Evolutionary conservation across 352 stramenopile species (phyloP).

Genomic region (Phytophthora hibernalis): DNA sequence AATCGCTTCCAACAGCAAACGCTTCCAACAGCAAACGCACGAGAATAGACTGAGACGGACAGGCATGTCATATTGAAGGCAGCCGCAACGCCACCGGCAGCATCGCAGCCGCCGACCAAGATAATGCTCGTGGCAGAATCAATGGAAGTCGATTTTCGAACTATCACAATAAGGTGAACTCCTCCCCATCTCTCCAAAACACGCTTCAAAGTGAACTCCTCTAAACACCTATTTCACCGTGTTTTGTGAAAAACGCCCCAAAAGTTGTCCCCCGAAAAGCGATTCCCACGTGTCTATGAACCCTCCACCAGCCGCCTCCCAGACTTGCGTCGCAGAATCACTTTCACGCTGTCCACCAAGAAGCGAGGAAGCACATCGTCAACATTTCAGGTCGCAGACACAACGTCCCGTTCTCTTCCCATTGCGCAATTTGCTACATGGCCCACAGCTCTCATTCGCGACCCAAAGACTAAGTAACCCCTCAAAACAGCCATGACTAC

Average conservation of each 20-base stretch:
- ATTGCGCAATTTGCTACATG: conserved; percentile 30
- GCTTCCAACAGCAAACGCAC: neutral
- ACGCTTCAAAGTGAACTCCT: too few species aligned
- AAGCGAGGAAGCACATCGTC: conserved; percentile 3
- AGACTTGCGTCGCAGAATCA: conserved; percentile 29
- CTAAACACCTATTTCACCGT: neutral
- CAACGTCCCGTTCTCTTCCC: neutral
- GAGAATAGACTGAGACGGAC: conserved; percentile 7
- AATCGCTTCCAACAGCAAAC: neutral
- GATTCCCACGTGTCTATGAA: conserved; percentile 29
- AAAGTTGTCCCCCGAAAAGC: conserved; percentile 4
- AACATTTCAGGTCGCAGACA: conserved; percentile 15
- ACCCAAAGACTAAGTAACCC: neutral
- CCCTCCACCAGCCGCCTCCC: conserved; percentile 3
- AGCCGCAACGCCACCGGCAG: too few species aligned
- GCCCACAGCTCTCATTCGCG: neutral
- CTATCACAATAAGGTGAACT: neutral
- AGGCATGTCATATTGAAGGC: neutral
- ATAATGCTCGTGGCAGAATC: neutral
- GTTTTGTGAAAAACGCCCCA: neutral
- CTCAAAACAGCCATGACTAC: conserved; percentile 27
- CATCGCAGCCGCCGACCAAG: neutral
- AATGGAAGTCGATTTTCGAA: conserved; percentile 2
- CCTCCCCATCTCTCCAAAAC: too few species aligned
- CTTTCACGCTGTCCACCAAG: conserved; percentile 28